Evolutionary conservation across 1,284 basidiomycete genomes (phyloP).

Genomic region (Cutaneotrichosporon sp.): DNA sequence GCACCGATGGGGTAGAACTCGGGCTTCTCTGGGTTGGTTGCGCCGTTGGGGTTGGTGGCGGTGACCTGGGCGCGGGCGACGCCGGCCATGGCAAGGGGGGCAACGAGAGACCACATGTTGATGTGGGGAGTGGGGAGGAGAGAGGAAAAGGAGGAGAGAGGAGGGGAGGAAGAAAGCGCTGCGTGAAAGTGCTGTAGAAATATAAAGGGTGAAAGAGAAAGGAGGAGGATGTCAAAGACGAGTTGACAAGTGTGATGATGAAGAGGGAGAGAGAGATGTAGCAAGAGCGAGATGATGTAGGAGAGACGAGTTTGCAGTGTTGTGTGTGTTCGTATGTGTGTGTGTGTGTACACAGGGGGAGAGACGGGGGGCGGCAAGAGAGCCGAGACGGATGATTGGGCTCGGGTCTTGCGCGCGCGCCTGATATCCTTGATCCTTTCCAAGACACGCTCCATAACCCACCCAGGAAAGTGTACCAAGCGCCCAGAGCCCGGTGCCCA

Average conservation of each 20-base stretch:
- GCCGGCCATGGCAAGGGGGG: slow-evolving; percentile 12
- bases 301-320: background rate
- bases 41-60: slow-evolving; percentile 42
- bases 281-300: background rate
- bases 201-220: background rate
- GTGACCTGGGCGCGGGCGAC: slow-evolving; percentile 25
- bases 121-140: background rate
- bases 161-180: background rate
- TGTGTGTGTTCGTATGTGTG: too few relatives aligned
- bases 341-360: background rate
- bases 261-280: background rate
- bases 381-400: background rate
- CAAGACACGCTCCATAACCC: too few relatives aligned
- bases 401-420: too few relatives aligned
- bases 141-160: background rate
- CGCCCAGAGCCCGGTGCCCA: too few relatives aligned
- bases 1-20: slow-evolving; percentile 36
- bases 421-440: too few relatives aligned
- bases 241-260: too few relatives aligned
- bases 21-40: slow-evolving; percentile 43
- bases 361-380: background rate
- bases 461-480: too few relatives aligned
- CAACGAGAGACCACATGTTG: slow-evolving; percentile 12
- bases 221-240: too few relatives aligned
- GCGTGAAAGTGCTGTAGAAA: background rate